These are phyloP conservation scores for Ambrosiella xylebori DNA, from an alignment of 2,329 filamentous ascomycete species.

Conservation along the genomic window DNA sequence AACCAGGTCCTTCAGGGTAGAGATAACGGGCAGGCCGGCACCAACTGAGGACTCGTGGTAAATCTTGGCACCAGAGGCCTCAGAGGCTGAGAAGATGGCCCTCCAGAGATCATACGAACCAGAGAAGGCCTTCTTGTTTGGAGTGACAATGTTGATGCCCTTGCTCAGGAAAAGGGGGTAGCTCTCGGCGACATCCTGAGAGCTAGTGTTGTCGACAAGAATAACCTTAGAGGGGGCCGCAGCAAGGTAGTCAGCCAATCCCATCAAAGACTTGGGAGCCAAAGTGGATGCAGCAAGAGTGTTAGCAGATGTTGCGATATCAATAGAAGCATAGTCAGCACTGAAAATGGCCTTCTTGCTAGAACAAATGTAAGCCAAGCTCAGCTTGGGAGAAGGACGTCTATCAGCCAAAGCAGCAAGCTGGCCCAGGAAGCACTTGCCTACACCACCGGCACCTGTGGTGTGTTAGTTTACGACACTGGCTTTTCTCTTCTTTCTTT, in stretches of 20 bases:
- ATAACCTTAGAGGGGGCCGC: slow-evolving; percentile 62
- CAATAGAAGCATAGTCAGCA: slow-evolving; percentile 51
- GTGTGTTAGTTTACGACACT: slow-evolving; percentile 2
- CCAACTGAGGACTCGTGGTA: slow-evolving; percentile 95
- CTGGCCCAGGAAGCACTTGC: slow-evolving; percentile 77
- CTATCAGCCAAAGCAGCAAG: slow-evolving; percentile 50
- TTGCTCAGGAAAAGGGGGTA: slow-evolving; percentile 69
- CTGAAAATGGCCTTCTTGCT: slow-evolving; percentile 70
- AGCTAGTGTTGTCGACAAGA: slow-evolving; percentile 90
- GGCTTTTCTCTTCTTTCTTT: neutral
- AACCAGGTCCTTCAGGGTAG: slow-evolving; percentile 83
- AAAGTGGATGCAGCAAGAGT: slow-evolving; percentile 47
- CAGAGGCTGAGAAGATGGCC: slow-evolving; percentile 63
- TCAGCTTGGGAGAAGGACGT: slow-evolving; percentile 51
- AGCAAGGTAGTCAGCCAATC: slow-evolving; percentile 62
- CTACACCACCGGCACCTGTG: slow-evolving; percentile 77
- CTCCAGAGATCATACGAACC: slow-evolving; percentile 67
- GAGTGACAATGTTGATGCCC: slow-evolving; percentile 82
- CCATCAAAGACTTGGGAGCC: slow-evolving; percentile 46
- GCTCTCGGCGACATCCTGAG: slow-evolving; percentile 61
- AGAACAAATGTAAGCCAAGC: slow-evolving; percentile 69
- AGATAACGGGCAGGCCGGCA: slow-evolving; percentile 82
- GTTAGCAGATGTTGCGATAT: slow-evolving; percentile 41
- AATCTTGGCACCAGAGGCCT: slow-evolving; percentile 56
- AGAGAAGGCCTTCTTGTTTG: slow-evolving; percentile 97